Evolutionary conservation across 495 filamentous ascomycete genomes (phyloP), one percentile per base, ranked within the genome.

Genomic region (Sphaerosporella brunnea): DNA sequence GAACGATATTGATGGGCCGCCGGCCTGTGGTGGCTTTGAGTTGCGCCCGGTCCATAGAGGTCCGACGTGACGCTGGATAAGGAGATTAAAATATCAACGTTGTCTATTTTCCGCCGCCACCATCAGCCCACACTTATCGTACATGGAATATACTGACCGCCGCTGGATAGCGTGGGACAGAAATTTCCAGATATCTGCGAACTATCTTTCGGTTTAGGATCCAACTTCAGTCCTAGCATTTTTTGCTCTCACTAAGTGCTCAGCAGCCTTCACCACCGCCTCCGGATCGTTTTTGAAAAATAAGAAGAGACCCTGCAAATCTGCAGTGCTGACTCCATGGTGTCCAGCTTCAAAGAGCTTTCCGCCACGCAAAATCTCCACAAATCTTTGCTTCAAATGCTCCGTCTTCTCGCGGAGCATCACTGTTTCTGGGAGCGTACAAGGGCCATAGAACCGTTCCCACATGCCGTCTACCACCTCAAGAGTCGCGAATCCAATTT

Each of bases 221-320:
- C 13, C 28, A 7, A 32, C 28, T 32, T 32, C 28, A 32, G 5
- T 32, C 5, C n/a, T n/a, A n/a, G 28, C 28, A 5, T 32, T 32
- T 32, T 23, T 43, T 25, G 40, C 40, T 2, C 10, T 11, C 19
- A 43, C 40, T 11, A 43, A 25, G 4, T 37, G 24, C 44, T 82
- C 75, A 0, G 78, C 80, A 79, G 81, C 84, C 0, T 65, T 69
- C 51, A 94, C 84, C 15, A 85, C 87, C 0, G 86, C 86, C 47
- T 84, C 74, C 72, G 87, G 79, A 55, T 92, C 70, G 42, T 75
- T 78, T 66, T 94, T 95, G 63, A 93, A 88, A 58, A 86, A 92
- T 63, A 93, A 66, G 61, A 95, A 95, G 45, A 94, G 59, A 1
- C 87, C 87, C 64, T 95, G 87, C 23, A 95, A 73, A 8, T 85